Base-by-base conservation (phyloP, 768 basidiomycete species). In the Lentinula detonsa region DNA sequence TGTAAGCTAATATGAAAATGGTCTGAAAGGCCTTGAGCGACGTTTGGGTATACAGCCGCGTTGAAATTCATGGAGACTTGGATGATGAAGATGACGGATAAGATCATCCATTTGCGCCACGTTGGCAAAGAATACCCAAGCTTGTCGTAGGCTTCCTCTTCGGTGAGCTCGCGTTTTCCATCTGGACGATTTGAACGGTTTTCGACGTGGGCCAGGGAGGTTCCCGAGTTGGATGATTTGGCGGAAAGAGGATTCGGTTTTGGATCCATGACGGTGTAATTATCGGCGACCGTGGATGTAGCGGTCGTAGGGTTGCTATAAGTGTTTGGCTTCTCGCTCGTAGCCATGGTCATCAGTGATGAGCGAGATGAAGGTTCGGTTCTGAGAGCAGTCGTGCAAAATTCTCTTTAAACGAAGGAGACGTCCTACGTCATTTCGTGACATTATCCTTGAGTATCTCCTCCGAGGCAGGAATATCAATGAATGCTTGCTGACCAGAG, bases 61-160 rank as follows among this genome's bases (percentile, higher is more conserved):
- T 62, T 62, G 15, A 62, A 52, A 40, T 62, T 62, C 61, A 62
- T 62, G 11, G 61, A 62, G 23, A 62, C 56, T 52, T 62, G 61
- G 11, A 62, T 56, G 61, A 46, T 21, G 37, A 62, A 62, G 13
- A 62, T 62, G 46, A 62, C 56, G 16, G 45, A 43, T 1, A 62
- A 57, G 39, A 62, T 62, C 39, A 52, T 50, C 61, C 61, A 62
- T 51, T 62, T 62, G 7, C 46, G 39, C 61, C 57, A 58, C 4
- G 61, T 62, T 18, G 61, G 57, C 15, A 62, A 62, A 39, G 39
- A 31, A 50, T 50, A 62, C 1, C 61, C 61, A 16, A 62, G 61
- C 37, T 54, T 54, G 37, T 54, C 34, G 21, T 35, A 54, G 3
- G 34, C 53, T 54, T 54, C 53, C 9, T 54, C 53, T 39, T 54